phyloP scores from a whole-genome alignment of 306 rosid genomes.

The Acacia acuminata region DNA sequence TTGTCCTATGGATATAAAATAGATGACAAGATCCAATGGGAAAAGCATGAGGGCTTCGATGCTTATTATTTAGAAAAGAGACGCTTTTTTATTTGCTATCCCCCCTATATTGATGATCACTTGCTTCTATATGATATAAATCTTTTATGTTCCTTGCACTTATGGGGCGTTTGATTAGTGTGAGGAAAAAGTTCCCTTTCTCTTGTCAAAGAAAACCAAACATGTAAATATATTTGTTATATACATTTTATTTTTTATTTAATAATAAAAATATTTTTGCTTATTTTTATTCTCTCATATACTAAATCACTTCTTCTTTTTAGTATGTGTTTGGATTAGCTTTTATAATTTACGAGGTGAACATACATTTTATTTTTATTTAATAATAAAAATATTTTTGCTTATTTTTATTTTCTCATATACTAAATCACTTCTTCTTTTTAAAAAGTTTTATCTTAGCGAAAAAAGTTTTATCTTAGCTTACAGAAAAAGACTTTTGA shows the following conservation, averaged over 20 bases:
- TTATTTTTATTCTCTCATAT: background rate
- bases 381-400: too few relatives aligned
- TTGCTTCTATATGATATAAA: background rate
- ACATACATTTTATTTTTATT: too few relatives aligned
- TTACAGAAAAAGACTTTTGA: too few relatives aligned
- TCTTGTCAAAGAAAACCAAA: background rate
- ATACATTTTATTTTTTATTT: background rate
- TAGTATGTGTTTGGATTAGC: background rate
- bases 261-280: background rate
- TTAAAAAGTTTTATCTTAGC: too few relatives aligned
- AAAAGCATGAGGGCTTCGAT: background rate
- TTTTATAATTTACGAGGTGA: too few relatives aligned
- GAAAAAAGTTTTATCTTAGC: too few relatives aligned
- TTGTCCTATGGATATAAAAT: background rate
- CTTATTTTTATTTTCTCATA: too few relatives aligned
- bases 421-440: too few relatives aligned
- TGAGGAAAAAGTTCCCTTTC: background rate
- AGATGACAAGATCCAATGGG: background rate
- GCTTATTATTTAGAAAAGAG: background rate
- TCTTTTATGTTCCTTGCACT: background rate
- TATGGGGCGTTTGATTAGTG: background rate
- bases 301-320: background rate
- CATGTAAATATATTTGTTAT: background rate
- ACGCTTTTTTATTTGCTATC: slow-evolving; percentile 2
- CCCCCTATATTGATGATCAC: background rate